A percentile compares a stretch with the other conserved stretches of the same genome.
These are phyloP conservation scores for Kazachstania africana DNA, from an alignment of 805 yeast genomes.

Conservation along the genomic window DNA sequence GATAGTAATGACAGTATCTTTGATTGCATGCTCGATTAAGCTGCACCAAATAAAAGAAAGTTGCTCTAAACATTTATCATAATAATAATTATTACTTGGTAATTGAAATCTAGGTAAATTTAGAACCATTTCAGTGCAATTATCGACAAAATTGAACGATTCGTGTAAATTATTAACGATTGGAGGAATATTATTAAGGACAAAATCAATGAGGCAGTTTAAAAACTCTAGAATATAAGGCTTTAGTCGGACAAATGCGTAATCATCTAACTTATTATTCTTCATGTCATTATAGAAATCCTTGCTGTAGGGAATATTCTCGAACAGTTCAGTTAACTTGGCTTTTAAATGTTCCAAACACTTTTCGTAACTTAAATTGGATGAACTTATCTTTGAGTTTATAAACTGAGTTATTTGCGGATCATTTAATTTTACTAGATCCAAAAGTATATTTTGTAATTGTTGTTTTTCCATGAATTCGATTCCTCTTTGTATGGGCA, in stretches of 20 bases:
- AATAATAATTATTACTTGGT: constrained; percentile 26
- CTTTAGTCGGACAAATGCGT: constrained; percentile 27
- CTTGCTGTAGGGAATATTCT: constrained; percentile 22
- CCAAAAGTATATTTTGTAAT: constrained; percentile 13
- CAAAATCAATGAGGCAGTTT: constrained; percentile 24
- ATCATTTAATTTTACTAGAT: constrained; percentile 6
- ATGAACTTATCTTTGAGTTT: constrained; percentile 5
- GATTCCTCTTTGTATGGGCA: constrained; percentile 24
- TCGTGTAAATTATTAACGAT: constrained; percentile 16
- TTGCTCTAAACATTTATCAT: constrained; percentile 27
- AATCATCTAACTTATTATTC: constrained; percentile 18
- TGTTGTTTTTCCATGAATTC: constrained; percentile 24
- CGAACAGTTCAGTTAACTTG: constrained; percentile 15
- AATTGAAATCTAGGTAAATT: constrained; percentile 23
- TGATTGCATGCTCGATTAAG: constrained; percentile 18
- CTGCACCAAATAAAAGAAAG: constrained; percentile 24
- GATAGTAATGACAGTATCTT: constrained; percentile 11
- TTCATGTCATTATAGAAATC: constrained; percentile 6
- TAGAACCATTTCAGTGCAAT: constrained; percentile 19
- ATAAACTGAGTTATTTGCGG: constrained; percentile 18
- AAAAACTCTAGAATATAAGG: constrained; percentile 22
- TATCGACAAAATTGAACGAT: constrained; percentile 20
- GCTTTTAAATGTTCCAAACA: constrained; percentile 11
- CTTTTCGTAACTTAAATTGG: constrained; percentile 13
- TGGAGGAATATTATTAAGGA: constrained; percentile 25